Conservation (phyloP, 192 early-diverging fungal species). For the Chytriomyces sp. region DNA sequence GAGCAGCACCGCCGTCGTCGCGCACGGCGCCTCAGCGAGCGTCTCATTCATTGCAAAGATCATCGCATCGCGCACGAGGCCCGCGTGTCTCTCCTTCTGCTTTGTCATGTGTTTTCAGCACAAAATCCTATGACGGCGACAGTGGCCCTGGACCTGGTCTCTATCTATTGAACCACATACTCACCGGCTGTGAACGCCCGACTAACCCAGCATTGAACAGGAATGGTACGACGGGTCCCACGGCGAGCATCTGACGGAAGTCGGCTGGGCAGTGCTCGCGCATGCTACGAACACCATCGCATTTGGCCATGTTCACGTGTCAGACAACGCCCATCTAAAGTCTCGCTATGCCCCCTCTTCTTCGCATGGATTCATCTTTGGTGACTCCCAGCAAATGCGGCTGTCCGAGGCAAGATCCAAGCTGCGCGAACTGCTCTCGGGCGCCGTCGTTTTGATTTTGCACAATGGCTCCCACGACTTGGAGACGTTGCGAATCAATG, state of each 20-base stretch:
- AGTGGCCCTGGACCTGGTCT: too few species aligned
- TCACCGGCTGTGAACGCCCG: too few species aligned
- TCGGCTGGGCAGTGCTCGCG: background rate
- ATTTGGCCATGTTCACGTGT: background rate
- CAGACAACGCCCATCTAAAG: background rate
- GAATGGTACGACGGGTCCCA: slow-evolving; percentile 7
- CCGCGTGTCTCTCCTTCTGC: background rate
- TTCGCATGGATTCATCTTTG: slow-evolving; percentile 13
- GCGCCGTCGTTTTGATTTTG: background rate
- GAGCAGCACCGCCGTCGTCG: slow-evolving; percentile 4
- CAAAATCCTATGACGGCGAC: too few species aligned
- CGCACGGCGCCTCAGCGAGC: background rate
- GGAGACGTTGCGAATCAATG: background rate
- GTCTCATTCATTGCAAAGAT: background rate
- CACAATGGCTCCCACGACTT: slow-evolving; percentile 15
- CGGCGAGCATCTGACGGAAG: slow-evolving; percentile 15
- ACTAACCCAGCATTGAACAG: too few species aligned
- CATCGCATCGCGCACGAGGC: slow-evolving; percentile 14
- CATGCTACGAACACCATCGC: background rate
- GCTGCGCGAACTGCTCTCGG: background rate
- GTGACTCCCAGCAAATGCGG: background rate
- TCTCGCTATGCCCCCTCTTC: background rate
- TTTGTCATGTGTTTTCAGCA: too few species aligned
- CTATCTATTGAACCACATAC: too few species aligned
- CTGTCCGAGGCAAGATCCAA: background rate